Base-by-base conservation (phyloP, 2,329 filamentous ascomycete species). In the Colletotrichum ledebouriae region DNA sequence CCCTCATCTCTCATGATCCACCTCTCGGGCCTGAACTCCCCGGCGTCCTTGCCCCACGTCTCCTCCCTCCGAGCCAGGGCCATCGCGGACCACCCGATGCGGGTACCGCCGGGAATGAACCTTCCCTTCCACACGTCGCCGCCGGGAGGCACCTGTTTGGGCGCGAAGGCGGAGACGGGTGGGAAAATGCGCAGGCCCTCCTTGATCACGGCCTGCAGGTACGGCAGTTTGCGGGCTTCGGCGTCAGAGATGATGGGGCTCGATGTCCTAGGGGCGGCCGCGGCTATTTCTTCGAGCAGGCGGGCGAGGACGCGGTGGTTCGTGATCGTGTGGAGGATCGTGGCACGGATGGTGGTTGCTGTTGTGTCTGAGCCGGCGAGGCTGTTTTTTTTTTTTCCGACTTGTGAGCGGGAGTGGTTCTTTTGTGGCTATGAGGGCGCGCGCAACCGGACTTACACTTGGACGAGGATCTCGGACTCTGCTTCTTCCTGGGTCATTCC, bases 331-430 rank as follows among this genome's bases (percentile, higher is more conserved):
- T 86, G 81, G 22, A 89, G 80, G 62, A 89, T 70, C 1, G 82
- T 86, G 42, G 82, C 78, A 2, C 87, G 83, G 10, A 90, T 81
- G 2, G 82, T 82, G 0, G 85, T 86, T 0, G 87, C 85, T 0
- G 86, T 87, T 5, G 86, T 88, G 68, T 89, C 87, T 0, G 85
- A 86, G 4, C 87, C 87, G 4, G 86, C 87, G 5, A 87, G 78
- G 46, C 81, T 29, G 25, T 29, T 29, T 29, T 29, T 6, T 25
- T 25, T 81, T 52, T 59, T 17, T 2, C 17, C n/a, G 33, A 70
- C 22, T 2, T 50, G 52, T 41, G 53, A 58, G 22, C 75, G 70
- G 42, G 69, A 61, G n/a, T 42, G 46, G 13, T 25, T 10, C 5
- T 11, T 22, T 12, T 12, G 6, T 22, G 47, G 9, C 4, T 7